These are phyloP conservation scores for Blastobotrys persicus DNA, from an alignment of 1,139 yeast species.

Conservation along the genomic window DNA sequence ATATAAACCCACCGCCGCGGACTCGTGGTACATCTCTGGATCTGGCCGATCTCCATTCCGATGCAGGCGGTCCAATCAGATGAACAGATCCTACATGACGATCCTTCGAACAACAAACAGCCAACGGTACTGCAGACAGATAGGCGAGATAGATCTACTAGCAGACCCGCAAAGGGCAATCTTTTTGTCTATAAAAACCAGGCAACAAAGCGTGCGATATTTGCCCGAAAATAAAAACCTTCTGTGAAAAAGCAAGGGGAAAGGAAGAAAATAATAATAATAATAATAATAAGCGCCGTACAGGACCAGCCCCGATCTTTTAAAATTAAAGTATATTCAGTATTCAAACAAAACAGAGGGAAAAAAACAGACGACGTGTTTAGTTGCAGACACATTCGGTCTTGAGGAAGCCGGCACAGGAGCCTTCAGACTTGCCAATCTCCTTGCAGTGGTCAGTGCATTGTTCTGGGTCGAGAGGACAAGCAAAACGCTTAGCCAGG, in stretches of 20 bases:
- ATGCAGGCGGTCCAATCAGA: background rate
- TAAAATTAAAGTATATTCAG: conserved; percentile 1
- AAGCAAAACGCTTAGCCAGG: background rate
- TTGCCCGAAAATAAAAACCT: no score
- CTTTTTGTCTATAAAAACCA: no score
- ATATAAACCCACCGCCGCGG: no score
- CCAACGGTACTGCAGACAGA: background rate
- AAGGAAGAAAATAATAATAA: background rate
- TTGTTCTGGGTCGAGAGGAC: background rate
- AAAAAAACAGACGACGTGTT: background rate
- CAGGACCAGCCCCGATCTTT: background rate
- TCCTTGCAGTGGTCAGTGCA: background rate
- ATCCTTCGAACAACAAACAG: background rate
- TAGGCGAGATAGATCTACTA: background rate
- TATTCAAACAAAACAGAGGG: background rate
- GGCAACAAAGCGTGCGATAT: no score
- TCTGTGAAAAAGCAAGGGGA: no score
- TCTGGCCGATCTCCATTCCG: background rate
- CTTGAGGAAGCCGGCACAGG: background rate
- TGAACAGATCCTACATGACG: background rate
- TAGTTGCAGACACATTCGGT: background rate
- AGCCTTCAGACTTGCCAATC: background rate
- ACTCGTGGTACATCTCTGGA: no score
- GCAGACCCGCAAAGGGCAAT: no score
- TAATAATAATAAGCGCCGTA: background rate